Evolutionary conservation across 208 protist species (phyloP), one percentile per base, ranked within the genome.

Genomic region (Cochliopodium minus): DNA sequence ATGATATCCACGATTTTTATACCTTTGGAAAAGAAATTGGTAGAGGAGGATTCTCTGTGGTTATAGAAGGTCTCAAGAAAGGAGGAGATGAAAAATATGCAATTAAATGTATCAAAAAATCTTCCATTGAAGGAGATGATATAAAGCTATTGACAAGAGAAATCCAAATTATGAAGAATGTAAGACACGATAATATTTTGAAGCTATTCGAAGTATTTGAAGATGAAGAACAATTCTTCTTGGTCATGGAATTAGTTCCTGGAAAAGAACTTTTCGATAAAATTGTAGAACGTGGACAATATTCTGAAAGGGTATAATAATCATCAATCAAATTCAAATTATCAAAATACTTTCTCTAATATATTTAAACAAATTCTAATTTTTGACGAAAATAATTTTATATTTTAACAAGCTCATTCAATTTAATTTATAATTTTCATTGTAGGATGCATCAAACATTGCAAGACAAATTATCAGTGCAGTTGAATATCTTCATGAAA

Each of bases 231-330:
- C 26, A 20, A 26, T 39, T 72, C 4, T 72, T 66, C 56, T 45
- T 72, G 10, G 52, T 72, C 20, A 69, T 70, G 64, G 67, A 72
- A 43, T 50, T 69, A 1, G 29, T 69, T 3, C 55, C 55, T 1
- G 67, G 67, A 30, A 51, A 62, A 32, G 64, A 68, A 22, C 25
- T 68, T 1, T 68, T 68, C 42, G 64, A 68, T n/a, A 60, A 48
- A 32, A 68, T 68, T 34, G 53, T 51, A 15, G 69, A 68, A 20
- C 64, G 62, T 23, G 59, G 43, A 20, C 62, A 62, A 11, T 68
- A 68, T 36, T 57, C 34, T 35, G 62, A 66, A 51, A 32, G 59
- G 22, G 30, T 54, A 22, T n/a, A 20, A 20, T 17, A 11, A 13
- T 57, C 29, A 43, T 39, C 13, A 57, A 13, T 11, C n/a, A 57